Base-by-base conservation (phyloP, 169 alveolate genomes). In the Amoebophrya sp. region DNA sequence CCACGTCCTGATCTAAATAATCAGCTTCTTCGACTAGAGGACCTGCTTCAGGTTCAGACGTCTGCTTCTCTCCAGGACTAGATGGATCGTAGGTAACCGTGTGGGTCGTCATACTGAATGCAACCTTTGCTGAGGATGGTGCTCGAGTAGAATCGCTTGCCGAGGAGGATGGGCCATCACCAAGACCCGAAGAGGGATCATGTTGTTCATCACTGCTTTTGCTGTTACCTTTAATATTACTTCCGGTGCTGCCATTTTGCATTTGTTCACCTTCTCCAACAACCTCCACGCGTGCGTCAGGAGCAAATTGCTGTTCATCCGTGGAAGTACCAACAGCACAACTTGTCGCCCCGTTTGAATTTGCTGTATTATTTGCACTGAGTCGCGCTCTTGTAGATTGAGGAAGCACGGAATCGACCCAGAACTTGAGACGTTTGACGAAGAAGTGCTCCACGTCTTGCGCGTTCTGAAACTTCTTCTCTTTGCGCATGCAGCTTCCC, bases 361-460 rank as follows among this genome's bases (percentile, higher is more conserved):
- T 18, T 18, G 65, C 65, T 12, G 6, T 18, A 6, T 47, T 18
- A 18, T 47, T 18, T 18, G 29, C 65, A 18, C 29, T 6, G 29
- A 12, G 29, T 18, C 18, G 65, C 65, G 6, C 18, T n/a, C n/a
- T n/a, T n/a, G n/a, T n/a, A n/a, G n/a, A n/a, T 0, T 18, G n/a
- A 29, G 83, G 83, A 10, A 65, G 2, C 2, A 65, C 83, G 36
- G 83, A 12, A 26, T 65, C 83, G 3, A 65, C 33, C 83, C 83
- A 65, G 26, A 65, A 65, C 33, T 36, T 29, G 36, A 65, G 83
- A 26, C 83, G 83, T 36, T 65, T 65, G 12, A 65, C 26, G 83
- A 65, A 65, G n/a, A 65, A 65, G 83, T 26, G 83, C 83, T 65
- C 83, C 83, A 65, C 83, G 36, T 65, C 83, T 0, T 65, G 33